phyloP scores from a whole-genome alignment of 2,329 filamentous ascomycete species.

The Penicillium sp. region DNA sequence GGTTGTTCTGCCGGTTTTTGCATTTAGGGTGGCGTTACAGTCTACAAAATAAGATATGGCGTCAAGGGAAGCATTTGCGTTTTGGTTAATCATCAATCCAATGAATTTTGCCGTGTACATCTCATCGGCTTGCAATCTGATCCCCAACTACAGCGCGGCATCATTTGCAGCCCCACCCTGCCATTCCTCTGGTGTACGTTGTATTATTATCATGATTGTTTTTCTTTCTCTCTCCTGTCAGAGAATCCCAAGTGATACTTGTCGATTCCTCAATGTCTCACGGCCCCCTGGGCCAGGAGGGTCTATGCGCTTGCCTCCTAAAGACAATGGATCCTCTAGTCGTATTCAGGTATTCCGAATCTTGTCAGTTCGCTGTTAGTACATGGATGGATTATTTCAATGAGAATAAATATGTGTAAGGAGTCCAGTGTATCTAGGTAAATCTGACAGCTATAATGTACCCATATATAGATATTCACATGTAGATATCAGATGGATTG shows the following conservation, averaged over 20 bases:
- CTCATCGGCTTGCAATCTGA: conserved; percentile 1
- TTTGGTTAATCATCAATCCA: conserved; percentile 6
- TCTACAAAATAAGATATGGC: conserved; percentile 10
- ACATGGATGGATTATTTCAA: no score
- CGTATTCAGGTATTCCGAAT: no score
- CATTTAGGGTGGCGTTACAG: conserved; percentile 17
- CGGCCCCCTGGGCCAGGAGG: no score
- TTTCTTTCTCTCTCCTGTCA: not conserved
- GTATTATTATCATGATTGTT: not conserved
- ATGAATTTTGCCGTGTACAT: not conserved
- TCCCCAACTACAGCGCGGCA: not conserved
- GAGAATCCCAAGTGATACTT: not conserved
- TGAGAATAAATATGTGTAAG: no score
- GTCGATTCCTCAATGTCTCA: not conserved
- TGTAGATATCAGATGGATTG: not conserved
- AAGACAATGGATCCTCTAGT: no score
- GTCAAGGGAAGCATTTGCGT: conserved; percentile 14
- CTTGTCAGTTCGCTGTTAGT: no score
- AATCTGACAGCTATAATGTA: not conserved
- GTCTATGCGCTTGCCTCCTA: no score
- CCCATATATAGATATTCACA: not conserved
- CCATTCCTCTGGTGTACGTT: not conserved
- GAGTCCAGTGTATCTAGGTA: no score
- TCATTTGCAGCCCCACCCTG: not conserved
- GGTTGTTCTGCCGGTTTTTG: conserved; percentile 9